phyloP scores from a whole-genome alignment of 1,284 basidiomycete genomes.

The Meripilus lineatus region DNA sequence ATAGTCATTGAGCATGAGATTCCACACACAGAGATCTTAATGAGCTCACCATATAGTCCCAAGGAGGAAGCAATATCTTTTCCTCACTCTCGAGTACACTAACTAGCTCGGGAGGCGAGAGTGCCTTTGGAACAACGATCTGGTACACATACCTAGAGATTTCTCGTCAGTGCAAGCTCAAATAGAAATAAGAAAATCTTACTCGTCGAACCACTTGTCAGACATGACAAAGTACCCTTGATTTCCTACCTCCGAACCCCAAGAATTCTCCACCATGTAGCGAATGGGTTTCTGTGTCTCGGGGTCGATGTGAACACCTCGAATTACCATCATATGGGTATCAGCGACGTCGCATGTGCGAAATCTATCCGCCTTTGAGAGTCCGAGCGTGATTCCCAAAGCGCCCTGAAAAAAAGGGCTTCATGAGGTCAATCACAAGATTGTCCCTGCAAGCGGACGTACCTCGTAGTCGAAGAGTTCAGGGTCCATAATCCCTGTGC shows the following conservation, averaged over 20 bases:
- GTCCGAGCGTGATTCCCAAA: conserved; percentile 51
- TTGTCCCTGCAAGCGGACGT: no score
- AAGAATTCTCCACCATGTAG: conserved; percentile 95
- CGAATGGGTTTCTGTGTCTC: conserved; percentile 69
- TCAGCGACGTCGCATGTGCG: conserved; percentile 80
- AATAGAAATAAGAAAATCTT: no score
- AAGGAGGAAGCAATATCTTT: conserved; percentile 66
- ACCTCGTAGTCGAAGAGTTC: conserved; percentile 81
- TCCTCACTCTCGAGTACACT: conserved; percentile 73
- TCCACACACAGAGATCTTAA: background rate
- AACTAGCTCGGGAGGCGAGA: conserved; percentile 77
- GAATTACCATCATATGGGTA: conserved; percentile 95
- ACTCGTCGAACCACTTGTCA: conserved; percentile 89
- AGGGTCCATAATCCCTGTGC: conserved; percentile 82
- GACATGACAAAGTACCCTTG: conserved; percentile 94
- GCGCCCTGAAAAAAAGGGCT: no score
- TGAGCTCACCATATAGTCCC: conserved; percentile 83
- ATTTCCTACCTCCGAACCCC: conserved; percentile 77
- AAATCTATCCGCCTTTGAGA: conserved; percentile 84
- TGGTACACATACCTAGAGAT: conserved; percentile 74
- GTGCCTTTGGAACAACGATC: conserved; percentile 77
- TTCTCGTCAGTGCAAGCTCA: background rate
- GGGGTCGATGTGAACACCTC: conserved; percentile 88
- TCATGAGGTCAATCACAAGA: no score
- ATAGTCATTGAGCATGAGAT: background rate